Conservation (phyloP, 805 yeast species). For the Candida nitratophila region DNA sequence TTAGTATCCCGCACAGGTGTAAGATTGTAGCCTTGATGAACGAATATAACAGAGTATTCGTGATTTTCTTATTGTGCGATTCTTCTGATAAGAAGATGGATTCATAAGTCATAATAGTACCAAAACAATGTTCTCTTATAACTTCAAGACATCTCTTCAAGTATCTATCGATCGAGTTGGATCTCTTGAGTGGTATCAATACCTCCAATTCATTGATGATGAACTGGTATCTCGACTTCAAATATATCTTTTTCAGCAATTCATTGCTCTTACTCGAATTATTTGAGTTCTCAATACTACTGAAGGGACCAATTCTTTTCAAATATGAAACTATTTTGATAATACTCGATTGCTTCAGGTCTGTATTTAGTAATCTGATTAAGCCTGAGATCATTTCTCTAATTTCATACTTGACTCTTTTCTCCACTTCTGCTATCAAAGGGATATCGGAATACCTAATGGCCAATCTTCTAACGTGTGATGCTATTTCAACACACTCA, state of each 20-base stretch:
- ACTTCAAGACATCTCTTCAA: conserved; percentile 77
- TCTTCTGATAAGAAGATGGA: conserved; percentile 47
- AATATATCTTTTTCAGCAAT: conserved; percentile 47
- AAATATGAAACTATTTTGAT: conserved; percentile 74
- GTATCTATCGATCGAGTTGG: conserved; percentile 48
- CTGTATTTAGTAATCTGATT: conserved; percentile 62
- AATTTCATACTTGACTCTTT: conserved; percentile 49
- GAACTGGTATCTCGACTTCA: conserved; percentile 64
- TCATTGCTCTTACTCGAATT: conserved; percentile 7
- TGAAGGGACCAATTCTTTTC: conserved; percentile 55
- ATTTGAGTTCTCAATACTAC: conserved; percentile 3
- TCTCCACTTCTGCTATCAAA: conserved; percentile 43
- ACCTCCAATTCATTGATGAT: conserved; percentile 54
- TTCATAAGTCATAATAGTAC: conserved; percentile 58
- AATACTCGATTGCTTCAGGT: conserved; percentile 69
- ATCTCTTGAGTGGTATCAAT: conserved; percentile 47
- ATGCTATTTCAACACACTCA: conserved; percentile 80
- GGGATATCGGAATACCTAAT: conserved; percentile 60
- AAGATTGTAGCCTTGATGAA: conserved; percentile 28
- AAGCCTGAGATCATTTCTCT: conserved; percentile 60
- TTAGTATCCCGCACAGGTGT: conserved; percentile 24
- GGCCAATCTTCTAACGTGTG: conserved; percentile 60
- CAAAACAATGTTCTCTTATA: conserved; percentile 75
- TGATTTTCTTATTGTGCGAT: conserved; percentile 3
- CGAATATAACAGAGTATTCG: conserved; percentile 28